phyloP scores from a whole-genome alignment of 2,329 filamentous ascomycete genomes.

The Fusarium siculi region DNA sequence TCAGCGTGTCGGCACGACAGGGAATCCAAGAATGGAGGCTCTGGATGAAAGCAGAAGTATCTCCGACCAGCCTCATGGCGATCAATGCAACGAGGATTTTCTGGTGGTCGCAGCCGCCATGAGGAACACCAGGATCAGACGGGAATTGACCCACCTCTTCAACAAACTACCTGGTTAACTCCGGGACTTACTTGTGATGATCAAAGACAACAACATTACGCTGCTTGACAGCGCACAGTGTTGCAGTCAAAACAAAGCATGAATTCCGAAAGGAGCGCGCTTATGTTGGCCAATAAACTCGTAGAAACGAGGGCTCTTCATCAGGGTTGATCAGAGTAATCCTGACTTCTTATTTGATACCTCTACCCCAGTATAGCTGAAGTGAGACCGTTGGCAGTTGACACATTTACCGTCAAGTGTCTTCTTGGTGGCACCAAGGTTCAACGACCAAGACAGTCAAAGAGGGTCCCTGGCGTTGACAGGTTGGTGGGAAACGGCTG shows the following conservation, averaged over 20 bases:
- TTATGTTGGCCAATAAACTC: slow-evolving; percentile 5
- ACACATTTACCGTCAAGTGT: slow-evolving; percentile 4
- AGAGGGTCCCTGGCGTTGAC: slow-evolving; percentile 15
- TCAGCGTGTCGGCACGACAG: slow-evolving; percentile 36
- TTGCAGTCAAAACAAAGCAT: not conserved
- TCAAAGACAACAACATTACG: not conserved
- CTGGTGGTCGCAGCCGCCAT: slow-evolving; percentile 25
- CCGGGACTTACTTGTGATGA: slow-evolving; percentile 2
- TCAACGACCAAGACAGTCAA: slow-evolving; percentile 8
- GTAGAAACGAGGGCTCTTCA: not conserved
- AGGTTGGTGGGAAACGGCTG: slow-evolving; percentile 19
- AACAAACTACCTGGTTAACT: slow-evolving; percentile 1
- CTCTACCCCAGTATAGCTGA: slow-evolving; percentile 36
- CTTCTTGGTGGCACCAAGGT: slow-evolving; percentile 21
- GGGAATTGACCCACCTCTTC: slow-evolving; percentile 35
- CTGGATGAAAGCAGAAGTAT: slow-evolving; percentile 38
- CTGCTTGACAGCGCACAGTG: not conserved
- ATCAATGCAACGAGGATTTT: slow-evolving; percentile 35
- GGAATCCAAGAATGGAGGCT: slow-evolving; percentile 32
- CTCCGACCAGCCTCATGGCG: slow-evolving; percentile 35
- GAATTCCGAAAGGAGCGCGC: not conserved
- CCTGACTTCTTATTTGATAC: not conserved
- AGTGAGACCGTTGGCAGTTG: slow-evolving; percentile 30
- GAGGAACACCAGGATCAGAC: slow-evolving; percentile 29
- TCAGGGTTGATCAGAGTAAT: not conserved